Evolutionary conservation across 31 red algal species (phyloP).

Genomic region (Endocladia muricata): DNA sequence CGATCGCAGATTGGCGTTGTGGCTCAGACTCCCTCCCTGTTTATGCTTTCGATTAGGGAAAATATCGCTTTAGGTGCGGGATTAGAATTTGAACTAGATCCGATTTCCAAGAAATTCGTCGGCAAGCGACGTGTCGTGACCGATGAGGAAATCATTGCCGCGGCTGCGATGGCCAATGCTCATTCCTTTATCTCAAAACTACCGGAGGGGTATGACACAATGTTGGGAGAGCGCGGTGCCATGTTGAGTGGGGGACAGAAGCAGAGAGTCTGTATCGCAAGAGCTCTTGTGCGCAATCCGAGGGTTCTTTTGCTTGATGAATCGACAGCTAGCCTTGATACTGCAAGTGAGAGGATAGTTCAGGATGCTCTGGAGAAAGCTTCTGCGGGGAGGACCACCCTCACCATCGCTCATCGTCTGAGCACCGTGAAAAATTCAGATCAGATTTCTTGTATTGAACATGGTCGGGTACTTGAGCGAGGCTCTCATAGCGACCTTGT

Average conservation of each 20-base stretch:
- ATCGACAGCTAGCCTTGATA: slow-evolving; percentile 84
- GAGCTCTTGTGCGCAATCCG: slow-evolving; percentile 85
- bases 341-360: slow-evolving; percentile 72
- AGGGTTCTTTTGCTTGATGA: slow-evolving; percentile 90
- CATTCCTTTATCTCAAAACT: slow-evolving; percentile 87
- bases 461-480: slow-evolving; percentile 70
- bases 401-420: slow-evolving; percentile 95
- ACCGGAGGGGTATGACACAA: slow-evolving; percentile 91
- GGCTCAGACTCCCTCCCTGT: slow-evolving; percentile 84
- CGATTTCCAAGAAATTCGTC: slow-evolving; percentile 23
- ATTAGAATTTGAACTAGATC: slow-evolving; percentile 28
- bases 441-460: slow-evolving; percentile 76
- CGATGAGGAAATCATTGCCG: slow-evolving; percentile 70
- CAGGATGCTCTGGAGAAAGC: slow-evolving; percentile 76
- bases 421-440: slow-evolving; percentile 87
- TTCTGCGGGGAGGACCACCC: slow-evolving; percentile 71
- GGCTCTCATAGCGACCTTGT: slow-evolving; percentile 80
- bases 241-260: slow-evolving; percentile 95
- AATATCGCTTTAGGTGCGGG: slow-evolving; percentile 95
- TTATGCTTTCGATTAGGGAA: slow-evolving; percentile 86
- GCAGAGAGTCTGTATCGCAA: slow-evolving; percentile 94
- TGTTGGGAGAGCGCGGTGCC: slow-evolving; percentile 92
- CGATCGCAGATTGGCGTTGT: slow-evolving; percentile 90
- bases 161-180: slow-evolving; percentile 84
- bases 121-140: slow-evolving; percentile 17